phyloP scores from a whole-genome alignment of 352 stramenopile genomes.

The Phytophthora sp. region DNA sequence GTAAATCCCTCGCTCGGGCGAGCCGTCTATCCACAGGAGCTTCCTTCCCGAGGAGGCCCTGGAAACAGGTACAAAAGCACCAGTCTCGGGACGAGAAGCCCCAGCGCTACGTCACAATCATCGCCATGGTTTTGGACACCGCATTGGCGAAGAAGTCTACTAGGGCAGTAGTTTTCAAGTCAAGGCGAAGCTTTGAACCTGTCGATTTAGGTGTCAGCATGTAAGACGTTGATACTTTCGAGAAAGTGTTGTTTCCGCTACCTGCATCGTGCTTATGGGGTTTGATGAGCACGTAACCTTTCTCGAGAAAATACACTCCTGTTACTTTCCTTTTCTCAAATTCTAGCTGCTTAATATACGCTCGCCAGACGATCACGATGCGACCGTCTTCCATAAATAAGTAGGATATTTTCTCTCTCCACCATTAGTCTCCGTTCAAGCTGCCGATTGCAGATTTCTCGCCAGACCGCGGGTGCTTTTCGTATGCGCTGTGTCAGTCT shows the following conservation, averaged over 20 bases:
- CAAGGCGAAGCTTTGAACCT: constrained; percentile 8
- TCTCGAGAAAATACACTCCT: constrained; percentile 44
- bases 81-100: too few species aligned
- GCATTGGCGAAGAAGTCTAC: constrained; percentile 39
- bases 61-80: too few species aligned
- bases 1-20: too few species aligned
- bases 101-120: too few species aligned
- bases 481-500: too few species aligned
- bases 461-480: neutral
- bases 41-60: too few species aligned
- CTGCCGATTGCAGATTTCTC: constrained; percentile 23
- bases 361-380: constrained; percentile 55
- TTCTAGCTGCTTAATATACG: constrained; percentile 45
- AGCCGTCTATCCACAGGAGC: too few species aligned
- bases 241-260: constrained; percentile 13
- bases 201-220: constrained; percentile 44
- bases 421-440: constrained; percentile 9
- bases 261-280: constrained; percentile 9
- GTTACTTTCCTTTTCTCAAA: constrained; percentile 43
- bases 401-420: constrained; percentile 26
- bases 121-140: constrained; percentile 23
- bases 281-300: constrained; percentile 56
- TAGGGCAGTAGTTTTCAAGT: constrained; percentile 23
- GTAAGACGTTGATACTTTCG: constrained; percentile 44
- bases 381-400: constrained; percentile 52